These are phyloP conservation scores for Pythium myriotylum DNA, from an alignment of 352 stramenopile species.

Conservation along the genomic window DNA sequence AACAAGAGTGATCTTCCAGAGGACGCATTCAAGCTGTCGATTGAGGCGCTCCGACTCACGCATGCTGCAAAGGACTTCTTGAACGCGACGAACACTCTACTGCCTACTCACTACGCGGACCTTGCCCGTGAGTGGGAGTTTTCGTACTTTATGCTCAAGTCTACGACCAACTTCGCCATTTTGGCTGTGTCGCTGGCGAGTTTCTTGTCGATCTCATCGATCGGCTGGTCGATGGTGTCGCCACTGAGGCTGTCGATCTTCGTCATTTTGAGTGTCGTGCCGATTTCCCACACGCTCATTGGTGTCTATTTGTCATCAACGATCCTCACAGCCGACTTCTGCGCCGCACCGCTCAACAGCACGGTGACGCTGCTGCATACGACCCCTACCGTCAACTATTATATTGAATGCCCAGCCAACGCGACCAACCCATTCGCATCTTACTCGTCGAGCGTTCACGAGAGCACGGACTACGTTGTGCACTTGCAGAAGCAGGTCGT, in stretches of 20 bases:
- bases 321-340: constrained; percentile 84
- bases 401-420: constrained; percentile 63
- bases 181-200: constrained; percentile 68
- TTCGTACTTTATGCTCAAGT: constrained; percentile 84
- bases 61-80: constrained; percentile 56
- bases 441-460: constrained; percentile 35
- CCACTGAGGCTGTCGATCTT: constrained; percentile 77
- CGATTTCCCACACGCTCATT: constrained; percentile 79
- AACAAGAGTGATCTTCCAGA: constrained; percentile 67
- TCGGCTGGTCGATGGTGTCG: constrained; percentile 81
- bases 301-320: constrained; percentile 78
- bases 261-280: constrained; percentile 73
- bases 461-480: constrained; percentile 34
- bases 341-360: constrained; percentile 65
- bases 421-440: constrained; percentile 45
- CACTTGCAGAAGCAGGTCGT: constrained; percentile 55
- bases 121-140: constrained; percentile 65
- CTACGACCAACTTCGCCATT: constrained; percentile 80
- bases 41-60: constrained; percentile 60
- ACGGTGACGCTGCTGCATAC: constrained; percentile 59
- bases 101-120: constrained; percentile 62
- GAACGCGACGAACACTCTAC: constrained; percentile 50
- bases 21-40: constrained; percentile 64
- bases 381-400: constrained; percentile 58
- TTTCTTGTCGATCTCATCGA: constrained; percentile 79